These are phyloP conservation scores for Metarhizium brunneum DNA, from an alignment of 2,329 filamentous ascomycete species.

Conservation along the genomic window DNA sequence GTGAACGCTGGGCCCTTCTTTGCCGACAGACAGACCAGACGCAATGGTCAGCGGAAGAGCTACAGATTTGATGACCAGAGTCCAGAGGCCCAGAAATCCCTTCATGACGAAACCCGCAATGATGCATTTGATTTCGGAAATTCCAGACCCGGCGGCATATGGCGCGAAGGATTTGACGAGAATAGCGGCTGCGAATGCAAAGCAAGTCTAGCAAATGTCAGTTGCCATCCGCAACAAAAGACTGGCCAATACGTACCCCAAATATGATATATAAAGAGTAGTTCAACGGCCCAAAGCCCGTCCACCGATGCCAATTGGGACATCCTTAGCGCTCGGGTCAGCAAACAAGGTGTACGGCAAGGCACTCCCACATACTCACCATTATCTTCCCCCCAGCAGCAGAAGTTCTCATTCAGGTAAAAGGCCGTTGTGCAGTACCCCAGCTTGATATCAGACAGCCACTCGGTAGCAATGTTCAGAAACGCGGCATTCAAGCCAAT, in stretches of 20 bases:
- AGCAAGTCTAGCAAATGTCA: slow-evolving; percentile 46
- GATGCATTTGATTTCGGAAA: slow-evolving; percentile 98
- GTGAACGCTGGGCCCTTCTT: slow-evolving; percentile 97
- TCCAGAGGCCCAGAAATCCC: slow-evolving; percentile 87
- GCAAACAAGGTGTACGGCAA: neutral
- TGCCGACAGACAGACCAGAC: slow-evolving; percentile 88
- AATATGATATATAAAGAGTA: slow-evolving; percentile 85
- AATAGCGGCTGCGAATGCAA: slow-evolving; percentile 72
- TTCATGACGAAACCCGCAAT: slow-evolving; percentile 99
- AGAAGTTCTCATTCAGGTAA: slow-evolving; percentile 95
- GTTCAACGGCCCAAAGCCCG: slow-evolving; percentile 65
- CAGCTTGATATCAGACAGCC: slow-evolving; percentile 90
- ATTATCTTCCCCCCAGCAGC: slow-evolving; percentile 91
- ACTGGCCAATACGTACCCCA: slow-evolving; percentile 44
- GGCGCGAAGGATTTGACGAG: slow-evolving; percentile 89
- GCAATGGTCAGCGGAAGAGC: slow-evolving; percentile 86
- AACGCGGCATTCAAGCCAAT: slow-evolving; percentile 92
- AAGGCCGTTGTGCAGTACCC: slow-evolving; percentile 95
- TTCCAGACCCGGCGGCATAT: slow-evolving; percentile 92
- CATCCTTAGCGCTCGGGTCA: slow-evolving; percentile 49
- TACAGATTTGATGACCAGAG: slow-evolving; percentile 87
- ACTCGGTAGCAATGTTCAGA: slow-evolving; percentile 92
- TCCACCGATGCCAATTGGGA: slow-evolving; percentile 84
- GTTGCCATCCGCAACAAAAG: slow-evolving; percentile 5
- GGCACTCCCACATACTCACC: slow-evolving; percentile 36